Evolutionary conservation across 306 rosid genomes (phyloP).

Genomic region (Psophocarpus tetragonolobus): DNA sequence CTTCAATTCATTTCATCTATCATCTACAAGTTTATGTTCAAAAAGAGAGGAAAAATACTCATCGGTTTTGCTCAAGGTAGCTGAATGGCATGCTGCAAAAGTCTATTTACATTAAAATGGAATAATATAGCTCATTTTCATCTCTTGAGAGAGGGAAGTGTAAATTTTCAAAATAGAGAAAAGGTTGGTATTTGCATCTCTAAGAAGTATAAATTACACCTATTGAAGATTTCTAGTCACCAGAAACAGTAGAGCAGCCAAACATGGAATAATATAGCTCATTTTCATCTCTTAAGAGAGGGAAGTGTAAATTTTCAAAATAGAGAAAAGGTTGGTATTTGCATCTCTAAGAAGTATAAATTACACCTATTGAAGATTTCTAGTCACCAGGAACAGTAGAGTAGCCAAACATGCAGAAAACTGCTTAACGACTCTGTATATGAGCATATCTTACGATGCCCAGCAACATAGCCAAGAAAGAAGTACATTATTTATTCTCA

Average conservation of each 20-base stretch:
- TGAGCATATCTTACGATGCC: neutral
- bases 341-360: neutral
- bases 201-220: neutral
- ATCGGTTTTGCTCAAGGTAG: neutral
- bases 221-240: neutral
- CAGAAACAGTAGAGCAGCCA: slow-evolving; percentile 20
- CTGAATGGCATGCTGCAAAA: neutral
- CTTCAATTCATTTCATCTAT: neutral
- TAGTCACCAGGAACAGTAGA: slow-evolving; percentile 16
- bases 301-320: neutral
- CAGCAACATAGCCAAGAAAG: slow-evolving; percentile 10
- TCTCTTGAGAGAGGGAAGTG: neutral
- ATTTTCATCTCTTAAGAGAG: neutral
- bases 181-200: neutral
- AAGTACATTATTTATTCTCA: neutral
- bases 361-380: neutral
- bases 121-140: neutral
- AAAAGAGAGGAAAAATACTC: neutral
- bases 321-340: neutral
- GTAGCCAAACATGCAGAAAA: slow-evolving; percentile 4
- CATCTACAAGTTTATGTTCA: neutral
- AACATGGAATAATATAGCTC: neutral
- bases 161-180: neutral
- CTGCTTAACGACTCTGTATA: neutral
- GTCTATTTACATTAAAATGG: neutral